Evolutionary conservation across 1,139 yeast genomes (phyloP), one percentile per base, ranked within the genome.

Genomic region (Hyphopichia fennica): DNA sequence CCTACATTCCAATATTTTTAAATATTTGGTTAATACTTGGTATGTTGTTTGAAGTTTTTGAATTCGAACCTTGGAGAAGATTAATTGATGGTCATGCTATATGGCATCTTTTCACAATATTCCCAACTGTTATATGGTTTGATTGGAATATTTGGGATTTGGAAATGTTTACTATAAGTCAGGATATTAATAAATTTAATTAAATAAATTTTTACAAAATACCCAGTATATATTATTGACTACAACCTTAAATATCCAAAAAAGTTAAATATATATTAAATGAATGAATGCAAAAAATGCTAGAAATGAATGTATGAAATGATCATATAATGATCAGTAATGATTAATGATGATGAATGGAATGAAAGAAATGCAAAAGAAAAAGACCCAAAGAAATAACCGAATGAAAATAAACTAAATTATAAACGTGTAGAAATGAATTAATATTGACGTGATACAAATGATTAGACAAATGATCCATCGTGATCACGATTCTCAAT

Each of bases 81-180:
- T 49, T 72, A 19, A 43, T 73, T 1, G 79, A 73, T 49, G 73
- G 74, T 10, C 79, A 73, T 54, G 53, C 72, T 9, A 44, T 73
- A 11, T 73, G 79, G 79, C 79, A 73, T 46, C 54, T 72, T 22
- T 56, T 68, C 33, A 73, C 78, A 3, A 65, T 72, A 2, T 58
- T 69, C 41, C 78, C 79, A 1, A 65, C 72, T 15, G 47, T 70
- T 7, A 52, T 73, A 8, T 73, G 78, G 79, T 72, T 60, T 47
- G 77, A 72, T 46, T 73, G 79, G 79, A 71, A 69, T 45, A 60
- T 72, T n/a, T 73, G 79, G 79, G 79, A 73, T 46, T 46, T 73
- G 37, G 78, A 73, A 49, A 50, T 70, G 50, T 49, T 57, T 46
- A 67, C 58, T 45, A 45, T 62, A 25, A 42, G 43, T 14, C 41